These are phyloP conservation scores for Phytopythium vexans DNA, from an alignment of 352 stramenopile species.

Conservation along the genomic window DNA sequence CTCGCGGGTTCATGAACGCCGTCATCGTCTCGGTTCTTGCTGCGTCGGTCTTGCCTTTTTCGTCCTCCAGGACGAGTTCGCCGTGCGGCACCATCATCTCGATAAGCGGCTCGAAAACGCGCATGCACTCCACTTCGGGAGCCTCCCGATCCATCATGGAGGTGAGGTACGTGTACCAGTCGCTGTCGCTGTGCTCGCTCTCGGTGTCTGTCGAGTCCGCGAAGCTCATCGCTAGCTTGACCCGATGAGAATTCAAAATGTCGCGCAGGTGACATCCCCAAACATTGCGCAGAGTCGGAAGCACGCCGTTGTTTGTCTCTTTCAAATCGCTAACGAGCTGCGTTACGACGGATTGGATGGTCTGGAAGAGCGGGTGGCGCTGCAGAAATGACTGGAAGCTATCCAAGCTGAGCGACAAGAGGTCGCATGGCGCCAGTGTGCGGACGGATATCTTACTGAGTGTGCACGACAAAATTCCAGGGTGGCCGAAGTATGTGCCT, in stretches of 20 bases:
- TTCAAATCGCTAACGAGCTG: slow-evolving; percentile 10
- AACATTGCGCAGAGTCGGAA: slow-evolving; percentile 9
- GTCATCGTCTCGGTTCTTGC: no score
- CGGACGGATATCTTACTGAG: slow-evolving; percentile 42
- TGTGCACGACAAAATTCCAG: slow-evolving; percentile 33
- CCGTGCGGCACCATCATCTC: slow-evolving; percentile 17
- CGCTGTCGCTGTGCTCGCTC: not conserved
- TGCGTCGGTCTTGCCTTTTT: no score
- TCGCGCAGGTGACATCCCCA: slow-evolving; percentile 14
- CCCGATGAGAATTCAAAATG: slow-evolving; percentile 9
- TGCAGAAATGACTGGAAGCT: slow-evolving; percentile 10
- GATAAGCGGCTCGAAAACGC: slow-evolving; percentile 13
- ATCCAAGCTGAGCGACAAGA: slow-evolving; percentile 40
- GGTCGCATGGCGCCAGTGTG: slow-evolving; percentile 43
- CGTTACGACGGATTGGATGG: slow-evolving; percentile 9
- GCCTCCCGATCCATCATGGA: slow-evolving; percentile 9
- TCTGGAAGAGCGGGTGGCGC: slow-evolving; percentile 15
- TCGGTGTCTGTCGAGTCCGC: not conserved
- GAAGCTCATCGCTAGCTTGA: slow-evolving; percentile 8
- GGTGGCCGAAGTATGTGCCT: slow-evolving; percentile 52
- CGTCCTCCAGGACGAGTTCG: slow-evolving; percentile 13
- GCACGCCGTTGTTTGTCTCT: slow-evolving; percentile 3
- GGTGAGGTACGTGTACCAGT: slow-evolving; percentile 11
- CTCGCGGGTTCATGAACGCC: no score
- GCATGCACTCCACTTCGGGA: slow-evolving; percentile 11